Base-by-base conservation (phyloP, 306 rosid species). In the Lagenaria siceraria region DNA sequence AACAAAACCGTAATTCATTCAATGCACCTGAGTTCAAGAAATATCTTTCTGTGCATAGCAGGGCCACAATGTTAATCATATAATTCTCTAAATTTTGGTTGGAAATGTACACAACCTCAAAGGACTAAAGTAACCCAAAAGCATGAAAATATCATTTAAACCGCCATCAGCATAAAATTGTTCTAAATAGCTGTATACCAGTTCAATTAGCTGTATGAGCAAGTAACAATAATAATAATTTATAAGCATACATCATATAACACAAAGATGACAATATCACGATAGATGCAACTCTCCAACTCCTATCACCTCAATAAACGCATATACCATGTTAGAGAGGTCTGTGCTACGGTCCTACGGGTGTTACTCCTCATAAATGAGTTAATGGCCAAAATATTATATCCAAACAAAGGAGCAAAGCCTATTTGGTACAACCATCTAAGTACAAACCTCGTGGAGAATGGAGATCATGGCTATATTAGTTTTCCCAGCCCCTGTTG, bases 401-500 rank as follows among this genome's bases (percentile, higher is more conserved):
- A 55, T 48, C 63, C 25, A 49, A 54, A 54, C 51, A n/a, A 48
- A 54, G 56, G 10, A 54, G 61, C 35, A 66, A 5, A 40, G 49
- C 13, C 40, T 71, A 56, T 66, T 18, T 51, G 70, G 38, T 42
- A 40, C 73, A 58, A 74, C 29, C 52, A 74, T 82, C 46, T 62
- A 56, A 64, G 55, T 54, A 82, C 85, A 84, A 58, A 94, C 98
- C 97, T 94, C 98, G 14, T 92, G 98, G 46, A 94, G 90, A 86
- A 94, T 85, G 71, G 98, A 90, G 81, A 92, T 87, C 98, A 94
- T 94, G 68, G 98, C 98, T 83, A 94, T 94, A 81, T 94, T 94
- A 75, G 98, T 94, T 84, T 94, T 94, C 29, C 98, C 98, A 85
- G 98, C 98, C 68, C 98, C 98, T 46, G 98, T 94, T 12, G 98